These are phyloP conservation scores for Claviceps arundinis DNA, from an alignment of 2,329 filamentous ascomycete genomes.

Conservation along the genomic window DNA sequence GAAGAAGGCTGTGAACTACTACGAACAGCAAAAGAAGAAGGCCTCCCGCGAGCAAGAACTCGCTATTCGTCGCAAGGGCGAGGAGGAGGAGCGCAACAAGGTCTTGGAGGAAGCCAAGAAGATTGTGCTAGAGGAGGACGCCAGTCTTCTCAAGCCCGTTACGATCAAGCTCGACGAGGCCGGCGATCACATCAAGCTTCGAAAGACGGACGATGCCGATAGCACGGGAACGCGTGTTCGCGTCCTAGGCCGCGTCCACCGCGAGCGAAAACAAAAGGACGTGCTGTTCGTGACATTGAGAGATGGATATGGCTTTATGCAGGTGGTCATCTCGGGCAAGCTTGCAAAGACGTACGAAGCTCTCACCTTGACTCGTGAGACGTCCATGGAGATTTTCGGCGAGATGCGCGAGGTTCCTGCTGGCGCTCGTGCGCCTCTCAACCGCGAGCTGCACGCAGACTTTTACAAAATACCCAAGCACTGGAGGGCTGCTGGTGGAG, in stretches of 20 bases:
- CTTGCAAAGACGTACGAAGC: slow-evolving; percentile 88
- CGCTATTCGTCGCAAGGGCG: slow-evolving; percentile 9
- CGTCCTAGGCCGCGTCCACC: slow-evolving; percentile 71
- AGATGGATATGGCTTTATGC: slow-evolving; percentile 50
- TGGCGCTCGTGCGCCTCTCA: slow-evolving; percentile 64
- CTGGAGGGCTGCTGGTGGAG: slow-evolving; percentile 61
- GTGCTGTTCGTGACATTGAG: slow-evolving; percentile 76
- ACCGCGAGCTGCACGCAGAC: slow-evolving; percentile 82
- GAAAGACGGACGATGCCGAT: slow-evolving; percentile 24
- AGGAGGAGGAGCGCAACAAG: slow-evolving; percentile 11
- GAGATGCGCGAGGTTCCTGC: slow-evolving; percentile 72
- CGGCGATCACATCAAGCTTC: slow-evolving; percentile 18
- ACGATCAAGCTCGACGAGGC: slow-evolving; percentile 42
- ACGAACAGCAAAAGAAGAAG: slow-evolving; percentile 12
- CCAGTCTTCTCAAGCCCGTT: slow-evolving; percentile 62
- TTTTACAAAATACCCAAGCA: slow-evolving; percentile 66
- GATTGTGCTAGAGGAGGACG: slow-evolving; percentile 54
- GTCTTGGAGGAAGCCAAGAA: slow-evolving; percentile 64
- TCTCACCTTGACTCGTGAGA: slow-evolving; percentile 72
- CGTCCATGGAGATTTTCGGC: slow-evolving; percentile 72
- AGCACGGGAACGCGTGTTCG: slow-evolving; percentile 60
- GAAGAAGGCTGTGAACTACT: slow-evolving; percentile 12
- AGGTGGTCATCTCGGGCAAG: slow-evolving; percentile 46
- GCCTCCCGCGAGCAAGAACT: slow-evolving; percentile 10
- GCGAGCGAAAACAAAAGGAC: slow-evolving; percentile 68